Conservation (phyloP, 352 stramenopile species). For the Phytophthora sp. region DNA sequence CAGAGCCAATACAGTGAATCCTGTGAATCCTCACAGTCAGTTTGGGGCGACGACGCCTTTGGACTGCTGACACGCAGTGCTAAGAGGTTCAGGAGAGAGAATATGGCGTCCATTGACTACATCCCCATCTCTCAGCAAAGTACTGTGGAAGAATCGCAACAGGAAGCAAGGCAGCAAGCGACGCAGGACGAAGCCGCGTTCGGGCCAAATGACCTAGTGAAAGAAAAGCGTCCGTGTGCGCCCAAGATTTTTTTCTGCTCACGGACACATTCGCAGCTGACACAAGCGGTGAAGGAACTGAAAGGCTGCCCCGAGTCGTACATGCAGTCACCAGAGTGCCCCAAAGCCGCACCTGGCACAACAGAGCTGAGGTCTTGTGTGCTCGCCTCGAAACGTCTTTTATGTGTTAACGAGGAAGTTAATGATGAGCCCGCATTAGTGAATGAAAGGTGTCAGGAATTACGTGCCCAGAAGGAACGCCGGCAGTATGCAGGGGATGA, state of each 20-base stretch:
- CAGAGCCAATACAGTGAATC: not conserved
- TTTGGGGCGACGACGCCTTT: slow-evolving; percentile 38
- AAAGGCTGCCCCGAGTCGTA: slow-evolving; percentile 72
- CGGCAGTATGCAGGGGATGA: slow-evolving; percentile 4
- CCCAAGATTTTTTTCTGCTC: slow-evolving; percentile 83
- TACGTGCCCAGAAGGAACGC: slow-evolving; percentile 33
- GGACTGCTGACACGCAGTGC: slow-evolving; percentile 23
- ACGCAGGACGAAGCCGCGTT: slow-evolving; percentile 9
- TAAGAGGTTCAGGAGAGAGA: no score
- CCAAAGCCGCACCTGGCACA: slow-evolving; percentile 25
- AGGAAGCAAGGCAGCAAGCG: not conserved
- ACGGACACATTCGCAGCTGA: slow-evolving; percentile 80
- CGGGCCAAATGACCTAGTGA: not conserved
- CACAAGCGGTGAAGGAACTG: slow-evolving; percentile 79
- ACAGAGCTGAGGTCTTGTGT: slow-evolving; percentile 67
- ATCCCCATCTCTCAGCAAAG: no score
- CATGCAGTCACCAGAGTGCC: slow-evolving; percentile 35
- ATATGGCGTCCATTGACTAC: no score
- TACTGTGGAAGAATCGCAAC: no score
- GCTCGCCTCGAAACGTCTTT: slow-evolving; percentile 73
- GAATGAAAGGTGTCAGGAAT: slow-evolving; percentile 72
- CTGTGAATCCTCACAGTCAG: not conserved
- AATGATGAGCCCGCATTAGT: slow-evolving; percentile 55
- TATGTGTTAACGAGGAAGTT: slow-evolving; percentile 74
- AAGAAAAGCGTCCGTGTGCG: slow-evolving; percentile 31